phyloP scores from a whole-genome alignment of 495 filamentous ascomycete species.

The Penicillium egyptiacum region DNA sequence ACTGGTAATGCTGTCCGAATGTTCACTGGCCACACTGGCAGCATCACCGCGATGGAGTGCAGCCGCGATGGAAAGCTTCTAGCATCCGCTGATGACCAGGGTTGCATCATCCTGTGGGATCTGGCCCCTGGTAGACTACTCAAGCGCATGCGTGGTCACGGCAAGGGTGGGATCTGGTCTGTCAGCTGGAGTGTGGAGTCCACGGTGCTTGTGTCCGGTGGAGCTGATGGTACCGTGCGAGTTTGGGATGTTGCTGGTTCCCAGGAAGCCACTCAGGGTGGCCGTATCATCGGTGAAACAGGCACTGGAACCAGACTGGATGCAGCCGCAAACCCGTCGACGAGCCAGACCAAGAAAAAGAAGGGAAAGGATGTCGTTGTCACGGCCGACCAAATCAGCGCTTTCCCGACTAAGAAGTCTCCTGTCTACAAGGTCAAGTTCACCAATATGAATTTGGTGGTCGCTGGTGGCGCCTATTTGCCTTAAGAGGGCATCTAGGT shows the following conservation, averaged over 20 bases:
- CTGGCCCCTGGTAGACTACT: constrained; percentile 75
- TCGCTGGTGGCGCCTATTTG: constrained; percentile 84
- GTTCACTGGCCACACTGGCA: constrained; percentile 87
- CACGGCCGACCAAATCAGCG: constrained; percentile 87
- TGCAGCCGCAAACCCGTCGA: constrained; percentile 33
- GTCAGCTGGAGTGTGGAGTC: constrained; percentile 89
- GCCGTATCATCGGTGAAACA: constrained; percentile 59
- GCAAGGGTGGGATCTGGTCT: constrained; percentile 90
- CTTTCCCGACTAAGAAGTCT: constrained; percentile 92
- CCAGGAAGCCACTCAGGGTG: constrained; percentile 51
- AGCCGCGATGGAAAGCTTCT: constrained; percentile 83
- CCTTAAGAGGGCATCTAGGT: constrained; percentile 33
- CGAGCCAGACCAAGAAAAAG: constrained; percentile 56
- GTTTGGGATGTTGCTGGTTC: constrained; percentile 85
- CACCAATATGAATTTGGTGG: constrained; percentile 86
- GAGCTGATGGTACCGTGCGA: constrained; percentile 88
- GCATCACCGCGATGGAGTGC: constrained; percentile 78
- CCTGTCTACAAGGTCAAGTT: constrained; percentile 92
- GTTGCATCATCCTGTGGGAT: constrained; percentile 91
- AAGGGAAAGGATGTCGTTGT: constrained; percentile 88
- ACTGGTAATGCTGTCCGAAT: constrained; percentile 83
- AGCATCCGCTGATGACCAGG: constrained; percentile 81
- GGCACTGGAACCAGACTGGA: constrained; percentile 55
- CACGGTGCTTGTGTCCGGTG: constrained; percentile 81
- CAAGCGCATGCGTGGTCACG: constrained; percentile 92